A percentile compares a stretch with the other conserved stretches of the same genome.
Evolutionary conservation across 306 rosid species (phyloP).

Genomic region (Leucaena leucocephala): DNA sequence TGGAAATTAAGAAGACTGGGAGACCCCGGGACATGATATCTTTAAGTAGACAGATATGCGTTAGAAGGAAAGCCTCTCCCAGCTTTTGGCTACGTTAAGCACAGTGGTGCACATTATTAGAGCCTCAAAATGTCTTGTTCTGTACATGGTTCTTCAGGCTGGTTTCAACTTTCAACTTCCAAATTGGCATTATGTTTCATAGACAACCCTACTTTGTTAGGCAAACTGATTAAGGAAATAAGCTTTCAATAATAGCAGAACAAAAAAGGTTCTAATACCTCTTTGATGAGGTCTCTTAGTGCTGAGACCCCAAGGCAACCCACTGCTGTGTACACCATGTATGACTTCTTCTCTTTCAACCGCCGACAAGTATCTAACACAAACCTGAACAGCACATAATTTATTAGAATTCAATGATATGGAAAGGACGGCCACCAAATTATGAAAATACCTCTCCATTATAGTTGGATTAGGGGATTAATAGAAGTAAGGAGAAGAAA

Average conservation of each 20-base stretch:
- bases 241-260: conserved; percentile 9
- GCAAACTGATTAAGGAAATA: conserved; percentile 1
- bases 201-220: conserved; percentile 14
- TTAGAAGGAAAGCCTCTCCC: too few species aligned
- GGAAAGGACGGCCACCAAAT: conserved; percentile 17
- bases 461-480: neutral
- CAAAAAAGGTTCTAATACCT: conserved; percentile 56
- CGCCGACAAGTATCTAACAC: conserved; percentile 69
- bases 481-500: neutral
- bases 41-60: too few species aligned
- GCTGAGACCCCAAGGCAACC: conserved; percentile 87
- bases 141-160: neutral
- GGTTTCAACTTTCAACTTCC: conserved; percentile 15
- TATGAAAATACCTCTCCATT: conserved; percentile 2
- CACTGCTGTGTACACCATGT: conserved; percentile 89
- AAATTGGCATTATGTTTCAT: conserved; percentile 29
- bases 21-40: too few species aligned
- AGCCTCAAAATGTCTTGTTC: conserved; percentile 6
- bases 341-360: conserved; percentile 79
- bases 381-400: conserved; percentile 58
- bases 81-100: too few species aligned
- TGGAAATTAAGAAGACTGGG: neutral
- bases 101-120: neutral
- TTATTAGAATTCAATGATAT: conserved; percentile 11
- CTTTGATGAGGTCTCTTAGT: conserved; percentile 70